A percentile compares a stretch with the other conserved stretches of the same genome.
Conservation (phyloP, 2,329 filamentous ascomycete genomes). For the Leptographium radiaticola region DNA sequence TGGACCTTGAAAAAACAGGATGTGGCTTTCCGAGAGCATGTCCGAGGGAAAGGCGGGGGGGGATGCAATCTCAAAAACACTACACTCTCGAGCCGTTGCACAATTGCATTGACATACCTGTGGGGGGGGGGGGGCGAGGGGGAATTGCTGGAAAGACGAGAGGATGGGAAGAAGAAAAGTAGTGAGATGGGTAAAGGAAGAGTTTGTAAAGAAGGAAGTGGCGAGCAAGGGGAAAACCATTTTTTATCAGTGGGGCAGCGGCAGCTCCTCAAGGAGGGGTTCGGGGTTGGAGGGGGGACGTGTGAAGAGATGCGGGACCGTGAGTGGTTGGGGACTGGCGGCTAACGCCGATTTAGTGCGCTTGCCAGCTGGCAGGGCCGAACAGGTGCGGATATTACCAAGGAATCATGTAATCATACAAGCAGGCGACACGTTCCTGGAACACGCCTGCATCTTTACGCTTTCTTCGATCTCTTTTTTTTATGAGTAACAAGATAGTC, state of each 20-base stretch:
- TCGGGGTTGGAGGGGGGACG: background rate
- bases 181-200: background rate
- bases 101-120: too few species aligned
- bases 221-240: background rate
- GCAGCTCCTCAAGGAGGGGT: background rate
- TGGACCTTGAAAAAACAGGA: background rate
- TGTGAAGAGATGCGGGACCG: background rate
- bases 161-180: slow-evolving; percentile 3
- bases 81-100: too few species aligned
- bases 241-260: slow-evolving; percentile 2
- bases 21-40: too few species aligned
- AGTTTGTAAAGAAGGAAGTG: background rate
- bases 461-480: background rate
- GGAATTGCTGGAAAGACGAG: slow-evolving; percentile 1
- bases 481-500: background rate
- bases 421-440: background rate
- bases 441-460: background rate
- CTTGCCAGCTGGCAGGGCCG: background rate
- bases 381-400: too few species aligned
- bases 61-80: too few species aligned
- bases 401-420: too few species aligned
- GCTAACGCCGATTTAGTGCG: too few species aligned
- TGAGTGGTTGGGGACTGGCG: background rate
- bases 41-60: too few species aligned
- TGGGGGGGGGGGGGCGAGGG: too few species aligned